Conservation (phyloP, 1,284 basidiomycete genomes). For the Termitomyces sp. region DNA sequence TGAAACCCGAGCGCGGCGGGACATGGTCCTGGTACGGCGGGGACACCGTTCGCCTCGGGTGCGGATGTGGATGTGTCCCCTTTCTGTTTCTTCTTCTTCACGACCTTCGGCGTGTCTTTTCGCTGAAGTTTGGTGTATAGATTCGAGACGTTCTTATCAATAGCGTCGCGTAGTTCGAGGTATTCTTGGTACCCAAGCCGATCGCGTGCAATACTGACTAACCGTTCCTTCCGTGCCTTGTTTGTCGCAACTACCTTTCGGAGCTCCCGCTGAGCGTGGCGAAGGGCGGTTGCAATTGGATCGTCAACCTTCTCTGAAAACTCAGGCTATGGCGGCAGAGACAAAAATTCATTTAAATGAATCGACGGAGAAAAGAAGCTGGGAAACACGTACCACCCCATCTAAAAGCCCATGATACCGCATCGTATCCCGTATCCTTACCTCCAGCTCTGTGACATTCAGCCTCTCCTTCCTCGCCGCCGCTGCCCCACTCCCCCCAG, state of each 20-base stretch:
- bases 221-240: conserved; percentile 73
- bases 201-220: conserved; percentile 77
- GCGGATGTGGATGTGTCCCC: neutral
- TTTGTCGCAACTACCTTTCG: conserved; percentile 75
- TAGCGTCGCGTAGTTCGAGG: conserved; percentile 68
- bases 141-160: conserved; percentile 78
- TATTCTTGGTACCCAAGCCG: conserved; percentile 90
- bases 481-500: conserved; percentile 67
- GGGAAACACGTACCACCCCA: conserved; percentile 41
- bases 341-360: conserved; percentile 2
- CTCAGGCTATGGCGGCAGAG: conserved; percentile 52
- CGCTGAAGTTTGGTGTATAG: conserved; percentile 71
- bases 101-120: conserved; percentile 61
- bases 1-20: conserved; percentile 65
- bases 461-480: conserved; percentile 67
- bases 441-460: conserved; percentile 68
- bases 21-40: conserved; percentile 35
- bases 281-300: conserved; percentile 85
- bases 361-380: conserved; percentile 12
- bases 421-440: conserved; percentile 66
- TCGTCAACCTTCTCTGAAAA: conserved; percentile 81
- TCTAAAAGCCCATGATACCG: conserved; percentile 63
- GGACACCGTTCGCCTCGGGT: conserved; percentile 22
- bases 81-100: conserved; percentile 68
- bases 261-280: conserved; percentile 83